Conservation (phyloP, 1,139 yeast genomes). For the Trichomonascaceae sp. region DNA sequence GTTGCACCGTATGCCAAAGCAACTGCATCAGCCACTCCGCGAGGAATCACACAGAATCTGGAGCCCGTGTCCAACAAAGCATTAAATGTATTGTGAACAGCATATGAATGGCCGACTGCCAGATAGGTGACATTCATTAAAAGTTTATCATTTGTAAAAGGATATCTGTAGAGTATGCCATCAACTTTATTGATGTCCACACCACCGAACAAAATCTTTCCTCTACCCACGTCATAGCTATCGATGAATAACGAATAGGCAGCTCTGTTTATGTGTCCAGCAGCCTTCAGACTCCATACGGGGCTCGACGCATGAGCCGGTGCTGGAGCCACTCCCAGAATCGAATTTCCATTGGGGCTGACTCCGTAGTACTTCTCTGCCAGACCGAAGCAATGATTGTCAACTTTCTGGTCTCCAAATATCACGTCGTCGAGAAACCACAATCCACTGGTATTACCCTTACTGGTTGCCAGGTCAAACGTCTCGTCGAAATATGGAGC, state of each 20-base stretch:
- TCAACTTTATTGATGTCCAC: constrained; percentile 49
- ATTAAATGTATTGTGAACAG: constrained; percentile 3
- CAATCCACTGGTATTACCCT: constrained; percentile 34
- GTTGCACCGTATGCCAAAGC: constrained; percentile 22
- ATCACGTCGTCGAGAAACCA: constrained; percentile 44
- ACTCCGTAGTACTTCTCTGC: constrained; percentile 40
- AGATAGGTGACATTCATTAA: constrained; percentile 15
- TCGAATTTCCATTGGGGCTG: constrained; percentile 52
- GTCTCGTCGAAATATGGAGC: constrained; percentile 8
- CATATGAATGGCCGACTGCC: constrained; percentile 11
- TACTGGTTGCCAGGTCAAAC: constrained; percentile 19
- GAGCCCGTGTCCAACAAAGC: constrained; percentile 60
- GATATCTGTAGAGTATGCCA: constrained; percentile 39
- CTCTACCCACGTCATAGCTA: constrained; percentile 33
- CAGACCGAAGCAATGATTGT: constrained; percentile 41
- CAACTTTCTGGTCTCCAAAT: constrained; percentile 35
- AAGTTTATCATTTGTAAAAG: constrained; percentile 17
- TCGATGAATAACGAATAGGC: constrained; percentile 54
- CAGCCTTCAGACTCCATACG: constrained; percentile 13
- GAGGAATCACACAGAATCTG: constrained; percentile 54
- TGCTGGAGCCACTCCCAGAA: constrained; percentile 33
- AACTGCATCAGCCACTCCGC: constrained; percentile 20
- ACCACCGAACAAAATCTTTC: constrained; percentile 56
- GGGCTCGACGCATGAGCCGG: neutral
- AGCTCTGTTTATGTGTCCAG: constrained; percentile 35